Percentiles rank a stretch among this genome's conserved stretches.
These are phyloP conservation scores for Pseudodiploospora longispora DNA, from an alignment of 2,329 filamentous ascomycete genomes.

Conservation along the genomic window DNA sequence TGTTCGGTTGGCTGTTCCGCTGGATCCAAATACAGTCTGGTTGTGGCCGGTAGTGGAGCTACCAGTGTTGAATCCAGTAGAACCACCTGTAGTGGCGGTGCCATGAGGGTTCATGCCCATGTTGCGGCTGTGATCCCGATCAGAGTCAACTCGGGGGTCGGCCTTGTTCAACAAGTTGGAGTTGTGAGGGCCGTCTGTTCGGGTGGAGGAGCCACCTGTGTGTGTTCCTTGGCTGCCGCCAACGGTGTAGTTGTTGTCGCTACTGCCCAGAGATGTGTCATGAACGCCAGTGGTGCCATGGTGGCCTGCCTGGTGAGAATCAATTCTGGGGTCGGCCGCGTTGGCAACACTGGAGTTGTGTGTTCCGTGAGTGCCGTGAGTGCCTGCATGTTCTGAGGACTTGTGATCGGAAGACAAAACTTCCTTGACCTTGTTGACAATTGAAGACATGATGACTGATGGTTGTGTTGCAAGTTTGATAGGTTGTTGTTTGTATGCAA, in stretches of 20 bases:
- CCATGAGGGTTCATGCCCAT: slow-evolving; percentile 24
- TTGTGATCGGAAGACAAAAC: slow-evolving; percentile 35
- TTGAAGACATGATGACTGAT: slow-evolving; percentile 41
- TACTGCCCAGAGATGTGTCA: slow-evolving; percentile 14
- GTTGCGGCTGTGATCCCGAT: slow-evolving; percentile 34
- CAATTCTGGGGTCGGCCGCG: slow-evolving; percentile 42
- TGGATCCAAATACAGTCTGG: slow-evolving; percentile 1
- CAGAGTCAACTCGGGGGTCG: slow-evolving; percentile 47
- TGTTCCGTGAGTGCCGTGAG: slow-evolving; percentile 20
- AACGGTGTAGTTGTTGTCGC: slow-evolving; percentile 24
- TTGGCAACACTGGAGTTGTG: slow-evolving; percentile 37
- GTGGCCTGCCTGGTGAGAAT: slow-evolving; percentile 23
- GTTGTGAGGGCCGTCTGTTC: slow-evolving; percentile 37
- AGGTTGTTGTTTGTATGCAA: neutral
- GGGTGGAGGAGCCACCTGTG: slow-evolving; percentile 16
- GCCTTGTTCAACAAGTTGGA: slow-evolving; percentile 40
- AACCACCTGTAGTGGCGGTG: slow-evolving; percentile 7
- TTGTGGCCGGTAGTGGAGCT: slow-evolving; percentile 3
- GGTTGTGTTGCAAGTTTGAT: neutral
- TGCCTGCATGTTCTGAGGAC: slow-evolving; percentile 11
- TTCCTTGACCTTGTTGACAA: slow-evolving; percentile 55
- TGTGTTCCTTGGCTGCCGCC: slow-evolving; percentile 33
- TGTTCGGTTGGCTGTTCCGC: slow-evolving; percentile 20
- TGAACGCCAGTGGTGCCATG: slow-evolving; percentile 17
- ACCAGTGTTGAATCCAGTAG: slow-evolving; percentile 6